phyloP scores from a whole-genome alignment of 1,139 yeast species.

The Scheffersomyces parashehatae region DNA sequence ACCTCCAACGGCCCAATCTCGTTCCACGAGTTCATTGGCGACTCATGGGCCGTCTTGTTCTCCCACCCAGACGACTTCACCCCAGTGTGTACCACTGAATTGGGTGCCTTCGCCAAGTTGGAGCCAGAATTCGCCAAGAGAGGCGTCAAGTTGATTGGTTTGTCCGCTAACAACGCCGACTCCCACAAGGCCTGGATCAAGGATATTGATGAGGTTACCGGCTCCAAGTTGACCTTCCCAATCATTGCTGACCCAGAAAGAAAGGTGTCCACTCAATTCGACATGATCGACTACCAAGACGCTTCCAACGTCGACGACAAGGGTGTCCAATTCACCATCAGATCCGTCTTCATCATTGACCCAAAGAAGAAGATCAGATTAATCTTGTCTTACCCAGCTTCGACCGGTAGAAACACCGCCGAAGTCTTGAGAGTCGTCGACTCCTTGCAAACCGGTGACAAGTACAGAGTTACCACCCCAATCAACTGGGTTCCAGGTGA shows the following conservation, averaged over 20 bases:
- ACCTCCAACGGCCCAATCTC: conserved; percentile 77
- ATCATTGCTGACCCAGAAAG: conserved; percentile 82
- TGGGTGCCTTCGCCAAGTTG: conserved; percentile 83
- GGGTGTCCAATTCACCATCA: conserved; percentile 74
- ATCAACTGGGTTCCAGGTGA: conserved; percentile 74
- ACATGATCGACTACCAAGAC: conserved; percentile 90
- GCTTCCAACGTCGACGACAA: conserved; percentile 66
- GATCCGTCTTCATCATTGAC: conserved; percentile 87
- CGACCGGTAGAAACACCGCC: conserved; percentile 86
- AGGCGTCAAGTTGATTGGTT: conserved; percentile 73
- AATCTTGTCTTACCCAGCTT: conserved; percentile 83
- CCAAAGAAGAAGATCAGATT: conserved; percentile 83
- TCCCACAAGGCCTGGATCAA: conserved; percentile 81
- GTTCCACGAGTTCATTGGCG: conserved; percentile 80
- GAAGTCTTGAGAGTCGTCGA: conserved; percentile 87
- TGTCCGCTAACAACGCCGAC: conserved; percentile 70
- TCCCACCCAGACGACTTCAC: conserved; percentile 90
- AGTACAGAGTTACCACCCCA: conserved; percentile 81
- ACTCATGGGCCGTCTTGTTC: conserved; percentile 80
- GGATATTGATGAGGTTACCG: conserved; percentile 81
- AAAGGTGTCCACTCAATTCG: conserved; percentile 79
- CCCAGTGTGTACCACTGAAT: conserved; percentile 88
- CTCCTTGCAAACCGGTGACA: conserved; percentile 80
- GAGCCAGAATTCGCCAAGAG: conserved; percentile 81
- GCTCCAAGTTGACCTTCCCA: conserved; percentile 75